Base-by-base conservation (phyloP, 176 grass and related monocot genomes). In the Stipa capillata region DNA sequence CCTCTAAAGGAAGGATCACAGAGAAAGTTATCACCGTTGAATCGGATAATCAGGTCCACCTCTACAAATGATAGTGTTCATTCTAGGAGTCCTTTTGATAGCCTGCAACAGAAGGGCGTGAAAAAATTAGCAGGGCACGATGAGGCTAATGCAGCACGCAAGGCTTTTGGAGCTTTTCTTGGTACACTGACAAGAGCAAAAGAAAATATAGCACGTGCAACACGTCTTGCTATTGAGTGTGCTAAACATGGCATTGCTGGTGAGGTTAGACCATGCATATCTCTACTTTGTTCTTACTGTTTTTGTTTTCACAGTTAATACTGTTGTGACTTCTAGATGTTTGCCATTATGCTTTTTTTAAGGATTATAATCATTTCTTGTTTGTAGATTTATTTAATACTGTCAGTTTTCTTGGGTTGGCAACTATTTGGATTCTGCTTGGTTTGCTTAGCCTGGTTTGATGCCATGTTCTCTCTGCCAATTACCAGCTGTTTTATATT, bases 201-300 rank as follows among this genome's bases (percentile, higher is more conserved):
- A 85, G 96, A 98, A 27, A 94, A 86, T 85, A 98, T 98, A 85
- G 86, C 92, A 39, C 90, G 88, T 21, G 96, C 96, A 48, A 98
- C 96, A 14, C 90, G 90, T 36, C 86, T 98, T 84, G 96, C 96
- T 76, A 95, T 98, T 78, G 92, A 98, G 13, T 98, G 87, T 80
- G 92, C 90, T 56, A 98, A 95, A 76, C 84, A 90, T 85, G 96
- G 90, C 54, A 91, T 98, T 85, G 92, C 96, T 59, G 73, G 89
- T 75, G 96, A 98, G 96, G 96, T 98, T 90, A 69, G 90, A 74
- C 57, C 35, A 74, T 89, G 60, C 74, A 58, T 85, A 51, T 68
- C 44, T 12, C 35, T 69, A 41, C 20, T 72, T 32, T 21, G 31
- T n/a, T 35, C 31, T 72, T 43, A 43, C 16, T 65, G 3, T 39